Evolutionary conservation across 148 eudicot species (phyloP), one percentile per base, ranked within the genome.

Genomic region (Fallopia convolvulus): DNA sequence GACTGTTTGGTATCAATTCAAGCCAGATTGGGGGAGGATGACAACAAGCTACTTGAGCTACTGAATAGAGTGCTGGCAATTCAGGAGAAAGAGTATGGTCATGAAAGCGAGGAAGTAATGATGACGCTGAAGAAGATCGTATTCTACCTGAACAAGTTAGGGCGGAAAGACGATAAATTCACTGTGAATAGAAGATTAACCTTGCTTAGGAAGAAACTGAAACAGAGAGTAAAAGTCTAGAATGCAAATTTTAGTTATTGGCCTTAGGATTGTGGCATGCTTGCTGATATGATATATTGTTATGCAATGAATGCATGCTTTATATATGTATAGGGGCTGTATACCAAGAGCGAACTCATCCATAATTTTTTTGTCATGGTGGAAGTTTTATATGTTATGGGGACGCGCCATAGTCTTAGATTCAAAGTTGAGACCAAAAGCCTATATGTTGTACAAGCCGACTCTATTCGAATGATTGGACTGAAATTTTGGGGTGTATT

Each of bases 1-100:
- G 98, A 93, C 79, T 91, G 97, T 78, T 77, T 93, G 80, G 87
- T 93, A 21, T 89, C 97, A 23, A 91, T 93, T 76, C 93, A 83
- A 82, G 83, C 85, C 18, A 83, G 89, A 85, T 44, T 89, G 71
- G 92, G 79, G 76, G 90, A 83, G 82, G 93, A 84, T 56, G 88
- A 89, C 47, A 72, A 76, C 15, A 79, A 85, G 55, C 75, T 93
- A 42, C 84, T 93, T 60, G 85, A 84, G 77, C 66, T 55, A 79
- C 85, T 88, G 63, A 84, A 89, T 78, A 86, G 94, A 80, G 91
- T 91, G 70, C 87, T 93, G 77, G 75, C 56, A 11, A 91, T 93
- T 76, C 97, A 93, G 83, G 98, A 93, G 86, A 85, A 77, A 81
- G 91, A 84, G 73, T 91, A 90, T 72, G 98, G 98, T 26, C 20